Base-by-base conservation (phyloP, 2,329 filamentous ascomycete species). In the Ophiostoma quercus region DNA sequence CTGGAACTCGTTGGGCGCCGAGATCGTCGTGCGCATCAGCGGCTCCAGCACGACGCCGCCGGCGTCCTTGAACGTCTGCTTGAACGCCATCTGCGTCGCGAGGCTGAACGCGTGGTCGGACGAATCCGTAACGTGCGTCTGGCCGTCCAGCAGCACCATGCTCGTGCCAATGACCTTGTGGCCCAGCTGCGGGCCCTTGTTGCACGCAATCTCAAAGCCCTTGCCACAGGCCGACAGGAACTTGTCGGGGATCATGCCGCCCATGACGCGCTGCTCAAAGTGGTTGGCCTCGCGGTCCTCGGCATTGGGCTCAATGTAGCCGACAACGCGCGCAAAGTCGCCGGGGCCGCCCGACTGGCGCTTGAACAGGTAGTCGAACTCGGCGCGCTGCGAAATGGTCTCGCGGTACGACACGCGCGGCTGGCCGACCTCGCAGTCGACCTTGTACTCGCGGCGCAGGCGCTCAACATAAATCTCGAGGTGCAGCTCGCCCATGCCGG, bases 401-500 rank as follows among this genome's bases (percentile, higher is more conserved):
- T 99, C 95, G 74, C 95, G 90, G 84, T 98, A 99, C 29, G 95
- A 93, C 74, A 99, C 95, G 79, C 96, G 94, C 4, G 95, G 95
- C 79, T 97, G 92, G 71, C 95, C 95, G n/a, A 94, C 97, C 76
- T 91, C 86, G 79, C 94, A 97, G 74, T 97, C 95, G 69, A 97
- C 94, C 78, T 91, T 92, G 85, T 99, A 99, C 81, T 99, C 95
- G 77, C 95, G 90, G 75, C 91, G 90, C 83, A 99, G 94, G 75
- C 95, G 93, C 83, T 99, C 95, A 67, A 99, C 89, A 79, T 99
- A 99, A 77, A 99, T 96, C 77, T 97, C 94, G 37, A 99, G 85
- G 80, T 99, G 95, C 74, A 99, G 81, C 80, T 99, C 95, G 75
- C 95, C 95, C 95, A 99, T 99, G 71, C 95, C 95, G 60, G 92